Evolutionary conservation across 768 basidiomycete species (phyloP).

Genomic region (Holtermannia corniformis): DNA sequence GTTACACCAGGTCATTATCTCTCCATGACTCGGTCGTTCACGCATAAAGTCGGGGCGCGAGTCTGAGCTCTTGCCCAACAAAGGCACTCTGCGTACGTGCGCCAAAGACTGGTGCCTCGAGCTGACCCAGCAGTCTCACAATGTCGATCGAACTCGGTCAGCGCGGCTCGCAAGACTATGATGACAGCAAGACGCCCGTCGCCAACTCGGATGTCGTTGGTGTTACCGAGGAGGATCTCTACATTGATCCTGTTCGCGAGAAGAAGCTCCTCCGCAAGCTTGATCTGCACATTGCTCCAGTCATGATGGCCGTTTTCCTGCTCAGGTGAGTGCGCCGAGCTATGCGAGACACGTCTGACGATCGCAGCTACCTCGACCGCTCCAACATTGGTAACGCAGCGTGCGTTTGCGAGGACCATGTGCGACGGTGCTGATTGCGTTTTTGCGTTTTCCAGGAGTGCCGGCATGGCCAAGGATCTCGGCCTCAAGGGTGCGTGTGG

Average conservation of each 20-base stretch:
- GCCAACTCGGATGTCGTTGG: neutral
- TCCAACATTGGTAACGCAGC: constrained; percentile 25
- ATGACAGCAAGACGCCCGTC: neutral
- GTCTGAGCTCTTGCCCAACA: too few species aligned
- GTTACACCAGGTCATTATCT: too few species aligned
- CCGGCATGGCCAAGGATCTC: constrained; percentile 15
- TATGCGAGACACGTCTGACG: too few species aligned
- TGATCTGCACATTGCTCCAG: constrained; percentile 42
- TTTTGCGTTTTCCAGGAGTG: neutral
- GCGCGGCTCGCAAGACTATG: neutral
- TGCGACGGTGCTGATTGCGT: neutral
- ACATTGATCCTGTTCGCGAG: constrained; percentile 15
- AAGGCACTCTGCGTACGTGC: too few species aligned
- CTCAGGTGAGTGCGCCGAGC: too few species aligned
- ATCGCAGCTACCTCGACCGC: too few species aligned
- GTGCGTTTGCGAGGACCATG: constrained; percentile 14
- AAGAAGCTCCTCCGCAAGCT: constrained; percentile 29
- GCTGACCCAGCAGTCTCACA: too few species aligned
- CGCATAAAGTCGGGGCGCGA: too few species aligned
- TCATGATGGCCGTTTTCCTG: constrained; percentile 42
- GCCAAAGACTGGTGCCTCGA: too few species aligned
- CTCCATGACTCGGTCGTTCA: too few species aligned
- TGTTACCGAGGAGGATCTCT: neutral
- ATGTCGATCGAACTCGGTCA: too few species aligned
- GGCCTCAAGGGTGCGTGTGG: constrained; percentile 1